These are phyloP conservation scores for Paracoccidioides brasiliensis DNA, from an alignment of 2,329 filamentous ascomycete genomes.

Conservation along the genomic window DNA sequence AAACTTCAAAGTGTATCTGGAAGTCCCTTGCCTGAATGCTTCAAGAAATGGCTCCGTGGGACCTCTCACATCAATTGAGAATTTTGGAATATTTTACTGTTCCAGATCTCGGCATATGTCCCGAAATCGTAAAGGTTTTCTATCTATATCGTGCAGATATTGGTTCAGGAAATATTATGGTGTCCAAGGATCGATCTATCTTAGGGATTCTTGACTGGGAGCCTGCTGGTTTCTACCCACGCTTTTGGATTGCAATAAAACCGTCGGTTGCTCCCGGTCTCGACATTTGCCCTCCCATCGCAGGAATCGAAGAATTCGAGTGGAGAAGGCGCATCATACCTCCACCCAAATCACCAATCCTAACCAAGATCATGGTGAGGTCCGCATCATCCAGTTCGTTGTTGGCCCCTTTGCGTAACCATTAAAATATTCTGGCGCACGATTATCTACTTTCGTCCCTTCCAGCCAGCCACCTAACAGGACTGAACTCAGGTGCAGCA, in stretches of 20 bases:
- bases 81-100: no score
- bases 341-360: constrained; percentile 16
- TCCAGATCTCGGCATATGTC: no score
- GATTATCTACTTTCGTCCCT: constrained; percentile 10
- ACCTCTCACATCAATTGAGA: no score
- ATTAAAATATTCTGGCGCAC: constrained; percentile 13
- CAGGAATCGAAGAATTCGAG: no score
- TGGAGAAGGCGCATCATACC: constrained; percentile 10
- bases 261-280: no score
- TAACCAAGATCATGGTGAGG: constrained; percentile 9
- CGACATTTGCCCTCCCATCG: no score
- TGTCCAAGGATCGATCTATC: neutral
- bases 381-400: constrained; percentile 9
- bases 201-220: neutral
- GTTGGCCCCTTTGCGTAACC: constrained; percentile 10
- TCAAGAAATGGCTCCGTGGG: no score
- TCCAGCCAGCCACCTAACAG: constrained; percentile 14
- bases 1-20: no score
- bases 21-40: no score
- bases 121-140: no score
- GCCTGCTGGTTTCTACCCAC: neutral
- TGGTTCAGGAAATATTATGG: neutral
- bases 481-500: constrained; percentile 11
- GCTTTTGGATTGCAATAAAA: neutral
- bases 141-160: neutral